These are phyloP conservation scores for Mrakia gelida DNA, from an alignment of 768 basidiomycete species.

Conservation along the genomic window DNA sequence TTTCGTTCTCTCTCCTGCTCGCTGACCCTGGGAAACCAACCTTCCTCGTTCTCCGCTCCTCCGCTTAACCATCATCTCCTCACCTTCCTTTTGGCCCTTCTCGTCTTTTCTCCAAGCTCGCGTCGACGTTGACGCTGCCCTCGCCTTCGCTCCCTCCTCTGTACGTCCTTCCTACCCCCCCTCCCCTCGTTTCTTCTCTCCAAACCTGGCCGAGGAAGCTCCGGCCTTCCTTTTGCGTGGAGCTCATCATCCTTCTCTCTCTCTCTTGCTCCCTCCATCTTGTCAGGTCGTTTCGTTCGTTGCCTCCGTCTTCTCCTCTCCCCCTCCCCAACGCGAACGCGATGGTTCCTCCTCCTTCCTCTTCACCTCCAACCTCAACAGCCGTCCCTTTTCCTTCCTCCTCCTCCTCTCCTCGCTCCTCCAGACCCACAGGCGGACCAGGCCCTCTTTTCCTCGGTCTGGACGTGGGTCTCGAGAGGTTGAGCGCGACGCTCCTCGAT, in stretches of 20 bases:
- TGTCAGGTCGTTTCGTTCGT: not conserved
- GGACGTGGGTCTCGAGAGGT: slow-evolving; percentile 77
- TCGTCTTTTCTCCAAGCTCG: no score
- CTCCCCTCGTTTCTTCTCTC: not conserved
- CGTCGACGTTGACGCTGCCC: no score
- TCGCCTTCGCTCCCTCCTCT: no score
- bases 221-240: not conserved
- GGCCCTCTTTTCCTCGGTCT: slow-evolving; percentile 63
- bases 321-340: not conserved
- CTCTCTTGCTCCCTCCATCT: not conserved
- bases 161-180: not conserved
- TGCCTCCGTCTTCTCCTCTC: not conserved
- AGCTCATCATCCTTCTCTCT: not conserved
- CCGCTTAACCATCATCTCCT: no score
- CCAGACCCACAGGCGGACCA: not conserved
- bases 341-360: not conserved
- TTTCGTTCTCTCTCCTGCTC: no score
- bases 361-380: not conserved
- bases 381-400: not conserved
- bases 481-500: slow-evolving; percentile 77
- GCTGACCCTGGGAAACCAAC: no score
- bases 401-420: not conserved
- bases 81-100: no score
- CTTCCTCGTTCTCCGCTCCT: no score
- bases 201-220: not conserved